Base-by-base conservation (phyloP, 306 rosid genomes). In the Comarum palustre region DNA sequence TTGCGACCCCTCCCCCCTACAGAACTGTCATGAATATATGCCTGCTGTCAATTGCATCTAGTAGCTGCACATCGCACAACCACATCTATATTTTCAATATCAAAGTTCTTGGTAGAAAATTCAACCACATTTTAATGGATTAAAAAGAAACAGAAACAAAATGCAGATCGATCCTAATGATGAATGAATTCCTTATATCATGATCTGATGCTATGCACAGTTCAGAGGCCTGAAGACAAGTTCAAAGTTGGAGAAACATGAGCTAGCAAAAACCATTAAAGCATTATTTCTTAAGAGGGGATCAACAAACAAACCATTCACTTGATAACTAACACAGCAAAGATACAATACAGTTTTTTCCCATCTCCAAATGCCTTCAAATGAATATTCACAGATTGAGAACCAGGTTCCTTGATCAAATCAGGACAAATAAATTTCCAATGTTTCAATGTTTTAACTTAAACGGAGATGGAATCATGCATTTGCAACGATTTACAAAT, bases 341-440 rank as follows among this genome's bases (percentile, higher is more conserved):
- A 67, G 74, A 75, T 69, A 78, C 74, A 70, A 45, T 78, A 77
- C 84, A 83, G 73, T 62, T 65, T 27, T 64, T 29, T 31, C 71
- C 78, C 79, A 80, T 81, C 84, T 82, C 82, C 65, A 69, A 78
- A 36, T 78, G 66, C 73, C 85, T 78, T 59, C 77, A 82, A 87
- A 82, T 68, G 73, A 74, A 83, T 89, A 85, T 85, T 82, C 91
- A 83, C 88, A 89, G 41, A 51, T 78, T 67, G 77, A 75, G 75
- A 85, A 71, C 73, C 69, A 72, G 81, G 82, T 67, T 77, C 81
- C 87, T 77, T 75, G 71, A 67, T 71, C 81, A 80, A 75, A 62
- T 39, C 77, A 73, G 57, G 78, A 78, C 4, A 75, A 78, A 73
- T 31, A 73, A 74, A 71, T 69, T 83, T 72, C 73, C 77, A 78